Conservation (phyloP, 75 land plant species). For the Pseudotsuga menziesii region DNA sequence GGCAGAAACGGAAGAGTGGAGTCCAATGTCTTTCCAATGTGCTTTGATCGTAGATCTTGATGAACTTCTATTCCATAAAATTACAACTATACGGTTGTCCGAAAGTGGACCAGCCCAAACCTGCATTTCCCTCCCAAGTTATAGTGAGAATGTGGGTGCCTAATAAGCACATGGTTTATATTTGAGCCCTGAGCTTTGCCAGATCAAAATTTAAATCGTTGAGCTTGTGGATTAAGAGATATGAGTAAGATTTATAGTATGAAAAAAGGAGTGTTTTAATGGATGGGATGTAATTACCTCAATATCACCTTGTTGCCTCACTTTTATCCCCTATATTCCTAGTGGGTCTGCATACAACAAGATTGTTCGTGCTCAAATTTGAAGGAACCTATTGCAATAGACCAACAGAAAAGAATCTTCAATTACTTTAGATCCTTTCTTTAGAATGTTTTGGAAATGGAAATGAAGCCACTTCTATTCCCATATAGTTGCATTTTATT, state of each 20-base stretch:
- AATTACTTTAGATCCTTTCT: background rate
- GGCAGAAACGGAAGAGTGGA: conserved; percentile 32
- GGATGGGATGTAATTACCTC: conserved; percentile 36
- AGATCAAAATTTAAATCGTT: conserved; percentile 17
- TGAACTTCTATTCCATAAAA: conserved; percentile 76
- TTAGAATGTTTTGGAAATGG: background rate
- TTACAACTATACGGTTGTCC: conserved; percentile 51
- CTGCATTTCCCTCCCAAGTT: conserved; percentile 26
- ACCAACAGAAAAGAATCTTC: background rate
- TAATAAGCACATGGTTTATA: no score
- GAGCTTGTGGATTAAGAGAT: background rate
- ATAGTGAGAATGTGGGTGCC: no score
- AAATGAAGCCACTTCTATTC: background rate
- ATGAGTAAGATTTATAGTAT: background rate
- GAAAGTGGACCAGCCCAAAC: conserved; percentile 95
- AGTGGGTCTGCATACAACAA: conserved; percentile 32
- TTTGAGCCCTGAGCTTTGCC: no score
- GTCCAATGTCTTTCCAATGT: conserved; percentile 58
- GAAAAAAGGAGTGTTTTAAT: background rate
- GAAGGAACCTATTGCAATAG: background rate
- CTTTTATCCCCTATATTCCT: conserved; percentile 83
- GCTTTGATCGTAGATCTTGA: conserved; percentile 41
- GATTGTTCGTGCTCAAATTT: background rate
- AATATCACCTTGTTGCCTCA: conserved; percentile 31
- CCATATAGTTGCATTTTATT: background rate